Percentiles rank a stretch among this genome's conserved stretches.
Evolutionary conservation across 257 asterid genomes (phyloP).

Genomic region (Fraxinus excelsior): DNA sequence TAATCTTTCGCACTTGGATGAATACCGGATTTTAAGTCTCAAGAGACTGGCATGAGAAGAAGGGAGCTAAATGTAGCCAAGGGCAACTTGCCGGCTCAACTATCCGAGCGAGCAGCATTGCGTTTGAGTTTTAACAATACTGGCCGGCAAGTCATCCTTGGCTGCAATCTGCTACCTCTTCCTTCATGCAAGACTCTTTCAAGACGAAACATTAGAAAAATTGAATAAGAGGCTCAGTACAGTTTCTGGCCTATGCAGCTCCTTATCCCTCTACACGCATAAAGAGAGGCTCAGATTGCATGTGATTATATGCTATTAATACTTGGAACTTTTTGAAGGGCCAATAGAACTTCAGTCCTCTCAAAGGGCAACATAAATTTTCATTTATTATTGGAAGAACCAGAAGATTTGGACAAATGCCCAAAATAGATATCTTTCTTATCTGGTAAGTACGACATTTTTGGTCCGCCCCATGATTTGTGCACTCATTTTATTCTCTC

Average conservation of each 20-base stretch:
- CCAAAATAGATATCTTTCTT: background rate
- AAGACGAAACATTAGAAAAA: background rate
- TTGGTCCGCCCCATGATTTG: background rate
- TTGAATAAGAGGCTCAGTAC: background rate
- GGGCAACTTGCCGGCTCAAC: slow-evolving; percentile 48
- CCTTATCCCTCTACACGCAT: background rate
- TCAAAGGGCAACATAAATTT: background rate
- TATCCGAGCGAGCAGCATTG: slow-evolving; percentile 29
- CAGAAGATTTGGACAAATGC: background rate
- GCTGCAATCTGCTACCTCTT: slow-evolving; percentile 47
- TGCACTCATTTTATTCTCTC: background rate
- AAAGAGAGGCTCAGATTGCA: background rate
- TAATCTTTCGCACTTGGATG: too few species aligned
- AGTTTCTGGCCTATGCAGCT: background rate
- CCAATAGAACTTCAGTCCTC: background rate
- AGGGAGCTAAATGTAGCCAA: slow-evolving; percentile 50
- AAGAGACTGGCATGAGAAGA: slow-evolving; percentile 36
- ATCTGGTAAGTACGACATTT: background rate
- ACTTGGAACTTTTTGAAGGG: background rate
- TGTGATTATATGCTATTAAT: background rate
- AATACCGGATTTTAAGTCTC: slow-evolving; percentile 17
- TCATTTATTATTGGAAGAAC: background rate
- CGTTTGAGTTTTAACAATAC: background rate
- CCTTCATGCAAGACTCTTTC: slow-evolving; percentile 39
- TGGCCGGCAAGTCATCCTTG: slow-evolving; percentile 67